Percentiles rank a stretch among this genome's conserved stretches.
phyloP scores from a whole-genome alignment of 2,329 filamentous ascomycete genomes.

The Botrytis tulipae region DNA sequence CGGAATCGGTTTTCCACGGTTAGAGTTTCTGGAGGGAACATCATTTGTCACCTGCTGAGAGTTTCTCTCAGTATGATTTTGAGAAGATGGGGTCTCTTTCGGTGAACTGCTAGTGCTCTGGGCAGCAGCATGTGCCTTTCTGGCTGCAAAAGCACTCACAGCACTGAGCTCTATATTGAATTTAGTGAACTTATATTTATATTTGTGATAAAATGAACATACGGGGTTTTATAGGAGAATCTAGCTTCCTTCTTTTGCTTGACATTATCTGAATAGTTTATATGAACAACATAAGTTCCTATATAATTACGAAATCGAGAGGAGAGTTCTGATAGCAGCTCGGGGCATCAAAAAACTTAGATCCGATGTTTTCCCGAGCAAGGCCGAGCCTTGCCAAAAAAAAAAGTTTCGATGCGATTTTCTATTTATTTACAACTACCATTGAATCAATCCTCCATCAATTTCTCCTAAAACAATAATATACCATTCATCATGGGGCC shows the following conservation, averaged over 20 bases:
- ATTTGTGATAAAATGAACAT: slow-evolving; percentile 27
- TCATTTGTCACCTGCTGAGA: not conserved
- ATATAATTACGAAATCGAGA: not conserved
- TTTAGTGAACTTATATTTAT: slow-evolving; percentile 17
- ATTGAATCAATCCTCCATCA: slow-evolving; percentile 11
- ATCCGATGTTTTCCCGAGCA: slow-evolving; percentile 21
- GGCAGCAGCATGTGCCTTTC: slow-evolving; percentile 29
- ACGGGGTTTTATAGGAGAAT: slow-evolving; percentile 41
- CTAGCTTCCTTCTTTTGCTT: slow-evolving; percentile 45
- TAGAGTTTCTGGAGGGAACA: not conserved
- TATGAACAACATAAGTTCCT: not conserved
- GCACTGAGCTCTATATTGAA: slow-evolving; percentile 29
- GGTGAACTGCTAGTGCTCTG: not conserved
- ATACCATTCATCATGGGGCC: slow-evolving; percentile 24
- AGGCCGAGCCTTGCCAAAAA: slow-evolving; percentile 23
- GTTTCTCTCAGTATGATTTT: not conserved
- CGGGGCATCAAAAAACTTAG: slow-evolving; percentile 23
- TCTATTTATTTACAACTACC: not conserved
- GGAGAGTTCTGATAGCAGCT: not conserved
- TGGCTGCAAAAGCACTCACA: slow-evolving; percentile 37
- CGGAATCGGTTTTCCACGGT: not conserved
- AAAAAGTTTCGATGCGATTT: slow-evolving; percentile 24
- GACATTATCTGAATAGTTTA: slow-evolving; percentile 4
- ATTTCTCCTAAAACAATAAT: not conserved
- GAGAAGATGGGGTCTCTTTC: not conserved